Evolutionary conservation across 805 yeast genomes (phyloP).

Genomic region (Candida mattraensis): DNA sequence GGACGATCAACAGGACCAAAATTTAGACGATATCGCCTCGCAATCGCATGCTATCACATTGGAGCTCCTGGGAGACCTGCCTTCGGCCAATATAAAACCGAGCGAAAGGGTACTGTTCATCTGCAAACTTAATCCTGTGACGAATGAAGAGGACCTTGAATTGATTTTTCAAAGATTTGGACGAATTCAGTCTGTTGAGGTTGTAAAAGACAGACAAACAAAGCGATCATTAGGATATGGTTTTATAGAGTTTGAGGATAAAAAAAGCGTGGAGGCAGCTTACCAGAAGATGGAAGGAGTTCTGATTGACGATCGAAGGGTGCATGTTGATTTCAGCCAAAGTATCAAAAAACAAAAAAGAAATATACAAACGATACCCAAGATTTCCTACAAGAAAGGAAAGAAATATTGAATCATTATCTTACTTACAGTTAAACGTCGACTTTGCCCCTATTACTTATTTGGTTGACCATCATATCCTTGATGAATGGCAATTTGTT

Average conservation of each 20-base stretch:
- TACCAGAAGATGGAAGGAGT: conserved; percentile 61
- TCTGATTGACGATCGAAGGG: conserved; percentile 60
- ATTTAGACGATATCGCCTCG: conserved; percentile 34
- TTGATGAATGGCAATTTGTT: conserved; percentile 67
- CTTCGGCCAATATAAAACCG: conserved; percentile 57
- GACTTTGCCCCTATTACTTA: conserved; percentile 27
- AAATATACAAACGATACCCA: neutral
- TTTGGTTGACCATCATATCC: conserved; percentile 60
- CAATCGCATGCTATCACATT: conserved; percentile 58
- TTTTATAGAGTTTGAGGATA: conserved; percentile 54
- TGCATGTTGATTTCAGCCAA: conserved; percentile 70
- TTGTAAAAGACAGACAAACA: conserved; percentile 48
- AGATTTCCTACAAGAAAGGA: conserved; percentile 1
- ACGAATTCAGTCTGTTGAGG: conserved; percentile 47
- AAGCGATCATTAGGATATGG: conserved; percentile 59
- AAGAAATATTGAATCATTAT: neutral
- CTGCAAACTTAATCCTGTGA: conserved; percentile 62
- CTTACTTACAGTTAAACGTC: conserved; percentile 1
- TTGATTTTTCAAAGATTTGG: conserved; percentile 66
- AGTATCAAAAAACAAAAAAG: conserved; percentile 34
- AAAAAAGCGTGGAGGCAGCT: conserved; percentile 57
- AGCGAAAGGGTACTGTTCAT: conserved; percentile 61
- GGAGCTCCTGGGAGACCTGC: conserved; percentile 64
- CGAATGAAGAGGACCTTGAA: conserved; percentile 55
- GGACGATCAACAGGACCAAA: conserved; percentile 21